phyloP scores from a whole-genome alignment of 2,329 filamentous ascomycete genomes.

The Fusarium pseudoanthophilum region DNA sequence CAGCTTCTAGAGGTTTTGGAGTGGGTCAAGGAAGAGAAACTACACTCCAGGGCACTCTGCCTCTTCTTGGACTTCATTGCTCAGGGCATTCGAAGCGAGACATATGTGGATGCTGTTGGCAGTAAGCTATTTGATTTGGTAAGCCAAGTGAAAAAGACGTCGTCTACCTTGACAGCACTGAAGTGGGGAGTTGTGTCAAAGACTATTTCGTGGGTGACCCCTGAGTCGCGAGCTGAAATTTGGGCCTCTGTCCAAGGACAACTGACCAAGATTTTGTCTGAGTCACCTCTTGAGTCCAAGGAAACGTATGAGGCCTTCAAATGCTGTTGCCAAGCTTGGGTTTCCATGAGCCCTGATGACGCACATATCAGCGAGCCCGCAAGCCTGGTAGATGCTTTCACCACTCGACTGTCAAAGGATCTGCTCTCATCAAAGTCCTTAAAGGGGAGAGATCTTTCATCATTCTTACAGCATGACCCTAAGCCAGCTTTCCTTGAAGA shows the following conservation, averaged over 20 bases:
- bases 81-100: constrained; percentile 54
- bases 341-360: constrained; percentile 52
- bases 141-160: constrained; percentile 45
- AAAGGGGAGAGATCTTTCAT: constrained; percentile 38
- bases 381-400: constrained; percentile 49
- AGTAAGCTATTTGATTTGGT: constrained; percentile 53
- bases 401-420: constrained; percentile 48
- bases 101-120: constrained; percentile 56
- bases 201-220: constrained; percentile 50
- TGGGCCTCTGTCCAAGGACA: constrained; percentile 50
- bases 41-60: constrained; percentile 49
- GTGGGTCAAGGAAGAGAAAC: constrained; percentile 53
- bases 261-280: constrained; percentile 48
- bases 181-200: constrained; percentile 55
- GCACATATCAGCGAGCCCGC: constrained; percentile 45
- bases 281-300: constrained; percentile 47
- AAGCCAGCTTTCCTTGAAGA: constrained; percentile 44
- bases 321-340: constrained; percentile 53
- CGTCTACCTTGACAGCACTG: constrained; percentile 48
- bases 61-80: constrained; percentile 57
- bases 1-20: constrained; percentile 57
- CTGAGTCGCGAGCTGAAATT: constrained; percentile 45
- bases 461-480: constrained; percentile 18
- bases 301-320: constrained; percentile 56
- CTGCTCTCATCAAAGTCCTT: constrained; percentile 40